Evolutionary conservation across 2,329 filamentous ascomycete genomes (phyloP).

Genomic region (Tolypocladium album): DNA sequence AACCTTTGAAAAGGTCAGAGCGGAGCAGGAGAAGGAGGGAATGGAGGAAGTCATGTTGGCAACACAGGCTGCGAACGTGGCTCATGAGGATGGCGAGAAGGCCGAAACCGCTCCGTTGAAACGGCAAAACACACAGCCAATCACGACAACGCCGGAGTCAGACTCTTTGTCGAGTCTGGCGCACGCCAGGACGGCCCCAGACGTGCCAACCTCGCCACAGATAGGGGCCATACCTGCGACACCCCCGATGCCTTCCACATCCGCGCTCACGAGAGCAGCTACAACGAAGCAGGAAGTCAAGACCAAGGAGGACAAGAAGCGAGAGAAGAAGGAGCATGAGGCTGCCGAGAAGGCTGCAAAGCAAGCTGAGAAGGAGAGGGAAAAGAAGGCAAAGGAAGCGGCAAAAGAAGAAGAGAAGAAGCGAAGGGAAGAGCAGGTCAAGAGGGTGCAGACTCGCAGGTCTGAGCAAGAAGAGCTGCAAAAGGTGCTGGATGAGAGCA

Average conservation of each 20-base stretch:
- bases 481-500: constrained; percentile 56
- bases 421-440: constrained; percentile 42
- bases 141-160: constrained; percentile 32
- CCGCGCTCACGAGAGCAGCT: constrained; percentile 8
- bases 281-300: constrained; percentile 20
- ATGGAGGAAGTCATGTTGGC: constrained; percentile 49
- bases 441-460: constrained; percentile 38
- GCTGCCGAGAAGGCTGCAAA: constrained; percentile 46
- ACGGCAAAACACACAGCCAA: constrained; percentile 39
- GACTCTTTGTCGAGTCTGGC: constrained; percentile 49
- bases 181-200: constrained; percentile 55
- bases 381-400: constrained; percentile 37
- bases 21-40: constrained; percentile 77
- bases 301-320: constrained; percentile 51
- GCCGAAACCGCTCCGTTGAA: constrained; percentile 34
- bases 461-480: constrained; percentile 53
- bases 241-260: background rate
- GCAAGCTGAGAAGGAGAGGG: constrained; percentile 29
- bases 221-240: constrained; percentile 1
- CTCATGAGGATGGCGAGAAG: constrained; percentile 35
- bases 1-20: constrained; percentile 53
- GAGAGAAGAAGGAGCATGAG: constrained; percentile 59
- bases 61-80: constrained; percentile 44
- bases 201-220: constrained; percentile 11
- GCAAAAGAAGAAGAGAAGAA: constrained; percentile 18